These are phyloP conservation scores for Zymoseptoria passerinii DNA, from an alignment of 2,329 filamentous ascomycete species.

Conservation along the genomic window DNA sequence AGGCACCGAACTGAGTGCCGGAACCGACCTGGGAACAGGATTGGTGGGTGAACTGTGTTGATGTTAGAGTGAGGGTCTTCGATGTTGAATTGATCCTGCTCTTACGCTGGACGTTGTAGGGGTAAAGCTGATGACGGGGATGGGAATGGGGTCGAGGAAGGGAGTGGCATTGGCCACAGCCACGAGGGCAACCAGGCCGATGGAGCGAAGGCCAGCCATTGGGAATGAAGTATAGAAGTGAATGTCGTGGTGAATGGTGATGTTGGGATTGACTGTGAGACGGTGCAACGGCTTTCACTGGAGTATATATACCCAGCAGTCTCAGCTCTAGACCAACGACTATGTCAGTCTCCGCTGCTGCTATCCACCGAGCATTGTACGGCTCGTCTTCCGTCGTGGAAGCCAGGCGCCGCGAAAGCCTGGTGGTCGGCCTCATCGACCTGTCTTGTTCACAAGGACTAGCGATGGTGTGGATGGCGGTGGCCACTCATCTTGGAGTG, in stretches of 20 bases:
- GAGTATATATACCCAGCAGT: not conserved
- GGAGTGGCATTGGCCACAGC: constrained; percentile 5
- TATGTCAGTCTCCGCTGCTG: not conserved
- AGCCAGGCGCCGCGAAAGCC: not conserved
- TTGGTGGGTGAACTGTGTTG: not conserved
- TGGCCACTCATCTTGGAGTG: not conserved
- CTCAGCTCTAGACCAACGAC: not conserved
- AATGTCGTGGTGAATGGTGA: not conserved
- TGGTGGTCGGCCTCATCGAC: not conserved
- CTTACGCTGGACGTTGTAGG: not conserved
- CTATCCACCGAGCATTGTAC: not conserved
- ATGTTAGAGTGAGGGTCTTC: not conserved
- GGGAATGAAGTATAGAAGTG: not conserved
- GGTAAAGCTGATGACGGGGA: not conserved
- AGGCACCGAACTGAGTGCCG: constrained; percentile 1
- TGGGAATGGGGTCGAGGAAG: not conserved
- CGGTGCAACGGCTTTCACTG: not conserved
- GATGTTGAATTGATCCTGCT: not conserved
- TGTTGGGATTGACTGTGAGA: not conserved
- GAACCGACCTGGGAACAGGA: constrained; percentile 5
- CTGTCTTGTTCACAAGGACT: not conserved
- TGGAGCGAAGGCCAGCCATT: not conserved
- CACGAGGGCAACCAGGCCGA: constrained; percentile 3
- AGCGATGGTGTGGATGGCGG: not conserved
- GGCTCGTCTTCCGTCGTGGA: not conserved